phyloP scores from a whole-genome alignment of 768 basidiomycete species.

The Suillus plorans region DNA sequence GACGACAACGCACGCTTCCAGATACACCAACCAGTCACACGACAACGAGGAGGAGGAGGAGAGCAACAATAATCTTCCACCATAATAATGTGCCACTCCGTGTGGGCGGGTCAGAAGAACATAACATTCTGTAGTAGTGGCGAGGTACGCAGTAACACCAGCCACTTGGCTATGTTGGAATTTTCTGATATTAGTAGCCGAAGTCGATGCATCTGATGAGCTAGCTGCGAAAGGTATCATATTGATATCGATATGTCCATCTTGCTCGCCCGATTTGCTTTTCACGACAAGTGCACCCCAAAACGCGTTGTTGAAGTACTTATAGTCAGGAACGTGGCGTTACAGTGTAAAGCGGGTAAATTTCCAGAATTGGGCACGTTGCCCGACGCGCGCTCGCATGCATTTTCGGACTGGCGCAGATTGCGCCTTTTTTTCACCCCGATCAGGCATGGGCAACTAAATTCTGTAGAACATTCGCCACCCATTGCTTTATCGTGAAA shows the following conservation, averaged over 20 bases:
- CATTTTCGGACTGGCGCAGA: background rate
- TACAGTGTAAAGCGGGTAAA: background rate
- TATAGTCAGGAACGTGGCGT: background rate
- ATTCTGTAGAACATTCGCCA: background rate
- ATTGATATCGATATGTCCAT: background rate
- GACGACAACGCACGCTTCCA: background rate
- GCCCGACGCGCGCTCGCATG: background rate
- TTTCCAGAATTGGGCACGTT: background rate
- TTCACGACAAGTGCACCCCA: background rate
- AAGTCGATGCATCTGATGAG: background rate
- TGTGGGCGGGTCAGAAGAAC: background rate
- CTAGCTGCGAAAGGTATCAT: background rate
- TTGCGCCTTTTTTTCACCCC: background rate
- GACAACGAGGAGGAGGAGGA: background rate
- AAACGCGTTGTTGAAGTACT: background rate
- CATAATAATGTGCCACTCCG: background rate
- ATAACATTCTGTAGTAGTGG: no score
- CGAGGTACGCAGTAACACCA: no score
- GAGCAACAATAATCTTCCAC: background rate
- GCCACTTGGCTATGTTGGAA: background rate
- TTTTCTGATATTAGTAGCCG: background rate
- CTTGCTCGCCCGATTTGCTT: background rate
- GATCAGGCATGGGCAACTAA: background rate
- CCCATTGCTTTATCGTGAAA: background rate
- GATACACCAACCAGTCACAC: background rate